Base-by-base conservation (phyloP, 768 basidiomycete genomes). In the Pleurotus giganteus region DNA sequence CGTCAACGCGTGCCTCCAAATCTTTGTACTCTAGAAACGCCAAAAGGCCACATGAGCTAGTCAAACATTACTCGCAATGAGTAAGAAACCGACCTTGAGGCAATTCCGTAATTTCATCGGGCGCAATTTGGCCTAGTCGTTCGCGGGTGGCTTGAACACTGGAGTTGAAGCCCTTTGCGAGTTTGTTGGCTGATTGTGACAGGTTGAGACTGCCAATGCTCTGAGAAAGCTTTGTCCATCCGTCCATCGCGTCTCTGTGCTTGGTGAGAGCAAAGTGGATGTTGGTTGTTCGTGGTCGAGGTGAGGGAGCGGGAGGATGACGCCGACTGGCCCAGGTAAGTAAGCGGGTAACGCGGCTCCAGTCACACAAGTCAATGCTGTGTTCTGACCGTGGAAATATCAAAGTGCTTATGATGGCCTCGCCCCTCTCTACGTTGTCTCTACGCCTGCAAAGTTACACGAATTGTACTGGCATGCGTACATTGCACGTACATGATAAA, bases 71-170 rank as follows among this genome's bases (percentile, higher is more conserved):
- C 26, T 11, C 19, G 34, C 31, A 54, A 6, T 19, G 42, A 28
- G 24, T 29, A 46, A 23, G 11, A 34, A 23, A 66, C 71, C n/a
- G 24, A 88, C 91, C 93, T 73, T 91, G 87, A 23, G 91, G 90
- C 47, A 93, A 80, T 72, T 98, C 97, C 6, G 96, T 98, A 66
- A 98, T 94, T 61, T 97, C 97, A 59, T 93, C 93, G 4, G 88
- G 80, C 3, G 91, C 81, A 55, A 96, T 83, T 66, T 94, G 89
- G 19, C 96, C 96, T 3, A 98, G 77, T 46, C 89, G 80, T 71
- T 98, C 96, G 65, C 73, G 82, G 21, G 92, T 92, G 2, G 91
- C 91, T 71, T 94, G 92, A 2, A 94, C 84, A 62, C 85, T 86
- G 21, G 86, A 88, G 63, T 77, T 86, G 74, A 94, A 83, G 59